Evolutionary conservation across 768 basidiomycete genomes (phyloP).

Genomic region (Mycena amicta): DNA sequence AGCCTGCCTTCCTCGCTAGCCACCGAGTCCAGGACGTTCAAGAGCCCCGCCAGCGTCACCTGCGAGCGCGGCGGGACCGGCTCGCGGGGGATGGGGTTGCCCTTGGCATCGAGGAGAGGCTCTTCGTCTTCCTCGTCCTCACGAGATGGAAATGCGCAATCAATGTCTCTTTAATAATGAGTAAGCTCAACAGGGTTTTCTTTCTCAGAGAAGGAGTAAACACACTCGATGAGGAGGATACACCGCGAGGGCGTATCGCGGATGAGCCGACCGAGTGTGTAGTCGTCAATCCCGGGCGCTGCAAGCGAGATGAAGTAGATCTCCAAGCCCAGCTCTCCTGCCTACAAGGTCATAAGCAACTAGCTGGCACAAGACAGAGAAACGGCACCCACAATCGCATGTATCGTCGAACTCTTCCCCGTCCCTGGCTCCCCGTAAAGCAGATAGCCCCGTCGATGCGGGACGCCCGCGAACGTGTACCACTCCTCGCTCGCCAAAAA

Average conservation of each 20-base stretch:
- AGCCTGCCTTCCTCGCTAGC: slow-evolving; percentile 65
- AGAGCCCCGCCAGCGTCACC: slow-evolving; percentile 57
- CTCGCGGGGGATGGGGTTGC: slow-evolving; percentile 14
- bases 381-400: slow-evolving; percentile 30
- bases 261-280: slow-evolving; percentile 39
- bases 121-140: slow-evolving; percentile 39
- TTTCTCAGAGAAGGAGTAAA: slow-evolving; percentile 31
- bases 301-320: slow-evolving; percentile 69
- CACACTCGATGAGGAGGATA: slow-evolving; percentile 24
- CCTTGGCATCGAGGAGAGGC: slow-evolving; percentile 4
- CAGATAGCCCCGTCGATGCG: slow-evolving; percentile 59
- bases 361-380: slow-evolving; percentile 37
- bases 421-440: slow-evolving; percentile 63
- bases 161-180: slow-evolving; percentile 37
- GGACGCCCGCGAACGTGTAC: slow-evolving; percentile 61
- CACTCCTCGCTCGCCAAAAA: slow-evolving; percentile 61
- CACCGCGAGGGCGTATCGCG: not conserved
- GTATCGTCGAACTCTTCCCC: slow-evolving; percentile 49
- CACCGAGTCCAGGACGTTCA: slow-evolving; percentile 64
- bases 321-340: slow-evolving; percentile 74
- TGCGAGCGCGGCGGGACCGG: slow-evolving; percentile 27
- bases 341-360: slow-evolving; percentile 43
- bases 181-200: slow-evolving; percentile 32
- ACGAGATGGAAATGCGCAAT: slow-evolving; percentile 44
- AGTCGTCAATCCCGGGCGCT: slow-evolving; percentile 25